Evolutionary conservation across 2,329 filamentous ascomycete species (phyloP).

Genomic region (Aspergillus brunneoviolaceus): DNA sequence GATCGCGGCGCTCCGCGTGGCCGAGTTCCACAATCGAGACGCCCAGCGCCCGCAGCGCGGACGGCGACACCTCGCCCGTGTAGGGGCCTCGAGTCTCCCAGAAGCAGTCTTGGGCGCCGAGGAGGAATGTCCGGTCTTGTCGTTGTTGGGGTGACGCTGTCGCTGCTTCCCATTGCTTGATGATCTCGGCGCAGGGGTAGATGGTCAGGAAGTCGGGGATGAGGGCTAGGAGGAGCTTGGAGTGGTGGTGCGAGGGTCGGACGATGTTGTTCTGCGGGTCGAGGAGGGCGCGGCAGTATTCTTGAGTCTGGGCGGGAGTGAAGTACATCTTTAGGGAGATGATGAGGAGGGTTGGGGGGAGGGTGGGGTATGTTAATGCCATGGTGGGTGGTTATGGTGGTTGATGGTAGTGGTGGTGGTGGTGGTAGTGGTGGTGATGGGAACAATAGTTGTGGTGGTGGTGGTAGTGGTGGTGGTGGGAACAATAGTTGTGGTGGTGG

Average conservation of each 20-base stretch:
- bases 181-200: constrained; percentile 44
- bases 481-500: not conserved
- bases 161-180: constrained; percentile 33
- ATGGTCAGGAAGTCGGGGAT: constrained; percentile 76
- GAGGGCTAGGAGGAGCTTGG: constrained; percentile 68
- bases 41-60: constrained; percentile 65
- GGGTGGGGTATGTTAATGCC: constrained; percentile 26
- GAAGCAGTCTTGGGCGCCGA: constrained; percentile 76
- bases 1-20: constrained; percentile 72
- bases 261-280: constrained; percentile 48
- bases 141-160: constrained; percentile 16
- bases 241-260: constrained; percentile 42
- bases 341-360: constrained; percentile 39
- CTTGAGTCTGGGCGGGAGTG: constrained; percentile 50
- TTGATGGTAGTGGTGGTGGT: not conserved
- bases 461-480: not conserved
- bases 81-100: constrained; percentile 69
- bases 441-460: not conserved
- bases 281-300: constrained; percentile 55
- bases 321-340: constrained; percentile 44
- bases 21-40: constrained; percentile 74
- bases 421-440: not conserved
- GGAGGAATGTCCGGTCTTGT: constrained; percentile 49
- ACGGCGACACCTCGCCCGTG: constrained; percentile 74
- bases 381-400: constrained; percentile 1